Base-by-base conservation (phyloP, 2,329 filamentous ascomycete species). In the Coniochaeta ligniaria region DNA sequence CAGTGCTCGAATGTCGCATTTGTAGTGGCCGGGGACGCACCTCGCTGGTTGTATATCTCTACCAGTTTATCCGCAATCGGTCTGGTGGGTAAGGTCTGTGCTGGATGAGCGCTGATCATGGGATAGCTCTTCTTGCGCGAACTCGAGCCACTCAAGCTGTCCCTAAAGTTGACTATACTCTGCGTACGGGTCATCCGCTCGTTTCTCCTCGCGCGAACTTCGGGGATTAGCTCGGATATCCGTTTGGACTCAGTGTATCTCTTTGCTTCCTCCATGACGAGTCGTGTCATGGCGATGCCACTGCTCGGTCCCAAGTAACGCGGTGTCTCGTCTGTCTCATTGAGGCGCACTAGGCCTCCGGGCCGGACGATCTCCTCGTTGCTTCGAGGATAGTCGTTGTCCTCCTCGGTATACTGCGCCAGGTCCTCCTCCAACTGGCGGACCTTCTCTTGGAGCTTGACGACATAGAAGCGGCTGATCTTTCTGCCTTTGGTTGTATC, bases 251-350 rank as follows among this genome's bases (percentile, higher is more conserved):
- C 90, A 28, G 92, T 96, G 69, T 94, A 96, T 64, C 92, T 89
- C 76, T 96, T 98, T 59, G 94, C 94, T 74, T 96, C 87, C 72
- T 97, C 93, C 90, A 99, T 97, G 12, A 99, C 88, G 66, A 98
- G 82, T 33, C 94, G 87, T 14, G 93, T 96, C 79, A 98, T 96
- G 70, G 92, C 91, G 68, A 97, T 96, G 62, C 94, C 95, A 72
- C 94, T 98, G 57, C 93, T 96, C 2, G 95, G 91, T 0, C 95
- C 95, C 2, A 99, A 80, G 71, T 95, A 98, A 64, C 94, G 90
- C 17, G 91, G 87, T 1, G 84, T 88, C 74, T 97, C 94, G 72
- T 96, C 92, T 60, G 88, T 87, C 68, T 94, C 91, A 68, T 89
- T 87, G 59, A 98, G 85, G 50, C 88, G 89, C 67, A 98, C 91